Base-by-base conservation (phyloP, 1,139 yeast genomes). In the Nakaseomyces nivariensis region DNA sequence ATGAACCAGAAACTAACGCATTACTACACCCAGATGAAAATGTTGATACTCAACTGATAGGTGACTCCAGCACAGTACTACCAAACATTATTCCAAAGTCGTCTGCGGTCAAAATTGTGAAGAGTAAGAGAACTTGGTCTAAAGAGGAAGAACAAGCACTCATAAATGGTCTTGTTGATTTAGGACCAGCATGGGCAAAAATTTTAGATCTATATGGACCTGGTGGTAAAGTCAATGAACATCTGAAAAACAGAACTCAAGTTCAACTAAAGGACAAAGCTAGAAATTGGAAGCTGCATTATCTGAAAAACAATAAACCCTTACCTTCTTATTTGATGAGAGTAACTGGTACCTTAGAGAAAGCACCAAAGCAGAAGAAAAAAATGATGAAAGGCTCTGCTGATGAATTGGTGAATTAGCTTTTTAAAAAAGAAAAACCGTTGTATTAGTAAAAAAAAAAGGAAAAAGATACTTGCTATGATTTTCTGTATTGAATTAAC, bases 251-350 rank as follows among this genome's bases (percentile, higher is more conserved):
- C 62, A 74, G 97, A 62, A 82, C 85, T 10, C 95, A 89, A 63
- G 89, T 90, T 10, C 97, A 90, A 65, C 74, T 92, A 52, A 92
- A 92, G 64, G 98, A 92, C 64, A 92, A 92, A 63, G 97, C 97
- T 0, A 76, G 97, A 56, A 92, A 92, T 63, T 85, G 96, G 87
- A 92, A 90, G 66, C 78, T 87, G 76, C 83, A 84, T 56, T 88
- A 84, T 64, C 70, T 89, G 52, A 85, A 88, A 62, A 76, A 79
- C 51, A 82, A 81, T 4, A 68, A 79, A 46, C 80, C 86, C 5
- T 79, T 90, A 4, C 97, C 97, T 0, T 80, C 75, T 3, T 90
- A 87, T 60, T 71, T 92, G 55, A 74, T 72, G 50, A 81, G 83
- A 56, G 97, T 90, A 27, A 89, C 97, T 0, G 97, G 97, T 43